Evolutionary conservation across 169 alveolate genomes (phyloP).

Genomic region (Cyclospora cayetanensis): DNA sequence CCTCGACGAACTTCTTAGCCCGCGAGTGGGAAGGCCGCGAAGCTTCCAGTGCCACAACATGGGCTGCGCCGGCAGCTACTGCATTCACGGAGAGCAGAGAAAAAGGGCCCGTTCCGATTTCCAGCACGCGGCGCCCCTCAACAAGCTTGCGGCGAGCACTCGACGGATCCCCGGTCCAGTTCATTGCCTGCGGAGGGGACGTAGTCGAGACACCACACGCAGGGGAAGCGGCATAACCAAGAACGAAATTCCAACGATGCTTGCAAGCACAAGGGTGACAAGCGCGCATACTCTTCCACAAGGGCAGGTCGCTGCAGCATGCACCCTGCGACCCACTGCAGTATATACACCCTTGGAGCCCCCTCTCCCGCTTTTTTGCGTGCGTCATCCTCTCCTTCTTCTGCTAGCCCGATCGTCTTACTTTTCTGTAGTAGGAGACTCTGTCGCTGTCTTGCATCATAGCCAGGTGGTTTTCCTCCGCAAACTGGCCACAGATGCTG

Average conservation of each 20-base stretch:
- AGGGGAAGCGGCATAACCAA: too few relatives aligned
- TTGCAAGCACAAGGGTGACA: too few relatives aligned
- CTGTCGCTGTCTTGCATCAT: conserved; percentile 63
- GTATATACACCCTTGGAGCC: too few relatives aligned
- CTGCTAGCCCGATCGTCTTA: too few relatives aligned
- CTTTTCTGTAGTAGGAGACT: conserved; percentile 55
- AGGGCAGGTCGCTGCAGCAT: too few relatives aligned
- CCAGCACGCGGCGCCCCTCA: conserved; percentile 82
- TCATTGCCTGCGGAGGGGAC: conserved; percentile 63
- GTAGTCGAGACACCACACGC: too few relatives aligned
- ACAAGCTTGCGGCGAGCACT: conserved; percentile 39
- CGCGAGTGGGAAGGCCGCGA: conserved; percentile 51
- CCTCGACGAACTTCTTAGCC: conserved; percentile 48
- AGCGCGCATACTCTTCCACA: too few relatives aligned
- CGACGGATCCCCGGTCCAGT: conserved; percentile 31
- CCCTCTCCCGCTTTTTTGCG: too few relatives aligned
- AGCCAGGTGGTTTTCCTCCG: conserved; percentile 60
- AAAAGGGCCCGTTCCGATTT: conserved; percentile 89
- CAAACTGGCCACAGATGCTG: conserved; percentile 63
- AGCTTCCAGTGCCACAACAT: conserved; percentile 87
- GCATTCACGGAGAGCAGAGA: conserved; percentile 88
- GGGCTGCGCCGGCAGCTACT: conserved; percentile 86
- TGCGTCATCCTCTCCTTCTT: too few relatives aligned
- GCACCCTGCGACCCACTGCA: too few relatives aligned
- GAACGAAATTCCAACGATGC: too few relatives aligned